Percentiles rank a stretch among this genome's conserved stretches.
Evolutionary conservation across 192 early-diverging fungal species (phyloP).

Genomic region (Linnemannia schmuckeri): DNA sequence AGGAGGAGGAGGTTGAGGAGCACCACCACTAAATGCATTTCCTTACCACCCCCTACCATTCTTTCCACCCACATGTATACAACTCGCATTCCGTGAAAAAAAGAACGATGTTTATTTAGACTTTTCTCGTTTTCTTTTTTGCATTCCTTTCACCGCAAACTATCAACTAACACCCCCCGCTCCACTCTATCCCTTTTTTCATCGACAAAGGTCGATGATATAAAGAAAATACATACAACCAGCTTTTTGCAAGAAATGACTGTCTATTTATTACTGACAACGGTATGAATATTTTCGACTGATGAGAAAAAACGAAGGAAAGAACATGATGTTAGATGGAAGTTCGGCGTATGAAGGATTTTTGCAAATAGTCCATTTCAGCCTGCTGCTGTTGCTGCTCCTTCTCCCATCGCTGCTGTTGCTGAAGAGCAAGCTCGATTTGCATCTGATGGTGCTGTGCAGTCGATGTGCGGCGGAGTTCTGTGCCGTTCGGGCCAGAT

Average conservation of each 20-base stretch:
- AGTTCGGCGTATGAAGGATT: neutral
- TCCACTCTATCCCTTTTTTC: constrained; percentile 14
- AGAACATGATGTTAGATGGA: neutral
- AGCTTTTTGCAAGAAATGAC: neutral
- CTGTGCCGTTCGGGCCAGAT: neutral
- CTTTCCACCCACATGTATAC: constrained; percentile 1
- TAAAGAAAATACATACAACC: neutral
- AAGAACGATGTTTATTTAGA: constrained; percentile 1
- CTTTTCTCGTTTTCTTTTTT: neutral
- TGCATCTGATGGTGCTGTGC: constrained; percentile 20
- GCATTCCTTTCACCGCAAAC: neutral
- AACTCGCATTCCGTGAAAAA: neutral
- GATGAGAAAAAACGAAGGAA: neutral
- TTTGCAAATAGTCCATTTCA: neutral
- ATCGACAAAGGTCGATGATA: neutral
- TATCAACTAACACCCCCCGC: constrained; percentile 1
- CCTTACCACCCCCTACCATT: neutral
- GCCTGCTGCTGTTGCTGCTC: neutral
- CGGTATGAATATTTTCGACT: too few species aligned
- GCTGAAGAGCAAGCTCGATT: neutral
- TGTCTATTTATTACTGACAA: too few species aligned
- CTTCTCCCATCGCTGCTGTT: neutral
- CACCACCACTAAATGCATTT: constrained; percentile 42
- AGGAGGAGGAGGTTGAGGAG: constrained; percentile 50
- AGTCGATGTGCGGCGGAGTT: constrained; percentile 23